Conservation (phyloP, 305 asterid species). For the Fraxinus nigra region DNA sequence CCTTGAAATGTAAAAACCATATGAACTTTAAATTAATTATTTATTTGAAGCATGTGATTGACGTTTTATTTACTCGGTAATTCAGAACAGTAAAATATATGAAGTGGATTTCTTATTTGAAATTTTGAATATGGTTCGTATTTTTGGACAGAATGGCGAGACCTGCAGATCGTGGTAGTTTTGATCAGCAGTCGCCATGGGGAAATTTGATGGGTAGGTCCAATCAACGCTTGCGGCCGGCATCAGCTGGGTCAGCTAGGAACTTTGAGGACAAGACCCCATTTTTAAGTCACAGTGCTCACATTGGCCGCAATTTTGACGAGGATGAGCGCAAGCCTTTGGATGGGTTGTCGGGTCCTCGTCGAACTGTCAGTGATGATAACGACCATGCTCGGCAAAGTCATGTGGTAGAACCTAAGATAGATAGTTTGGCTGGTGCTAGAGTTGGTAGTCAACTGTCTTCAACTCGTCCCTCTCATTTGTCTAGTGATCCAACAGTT, state of each 20-base stretch:
- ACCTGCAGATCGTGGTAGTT: constrained; percentile 59
- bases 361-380: constrained; percentile 73
- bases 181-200: constrained; percentile 68
- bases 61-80: not conserved
- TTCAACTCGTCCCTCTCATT: constrained; percentile 48
- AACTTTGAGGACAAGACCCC: constrained; percentile 69
- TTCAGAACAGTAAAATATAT: not conserved
- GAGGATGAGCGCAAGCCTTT: constrained; percentile 96
- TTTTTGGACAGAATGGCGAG: constrained; percentile 53
- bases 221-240: constrained; percentile 70
- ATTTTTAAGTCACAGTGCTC: constrained; percentile 51
- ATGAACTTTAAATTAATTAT: constrained; percentile 1
- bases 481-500: constrained; percentile 38
- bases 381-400: constrained; percentile 43
- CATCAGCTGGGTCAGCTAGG: constrained; percentile 74
- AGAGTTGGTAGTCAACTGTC: constrained; percentile 40
- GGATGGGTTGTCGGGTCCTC: constrained; percentile 74
- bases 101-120: not conserved
- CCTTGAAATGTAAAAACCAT: constrained; percentile 24
- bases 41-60: constrained; percentile 8
- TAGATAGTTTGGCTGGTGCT: constrained; percentile 40
- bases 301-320: constrained; percentile 80
- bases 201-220: constrained; percentile 62
- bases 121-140: constrained; percentile 5
- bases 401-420: constrained; percentile 43